Base-by-base conservation (phyloP, 1,284 basidiomycete genomes). In the Mycocalia duriaeana region DNA sequence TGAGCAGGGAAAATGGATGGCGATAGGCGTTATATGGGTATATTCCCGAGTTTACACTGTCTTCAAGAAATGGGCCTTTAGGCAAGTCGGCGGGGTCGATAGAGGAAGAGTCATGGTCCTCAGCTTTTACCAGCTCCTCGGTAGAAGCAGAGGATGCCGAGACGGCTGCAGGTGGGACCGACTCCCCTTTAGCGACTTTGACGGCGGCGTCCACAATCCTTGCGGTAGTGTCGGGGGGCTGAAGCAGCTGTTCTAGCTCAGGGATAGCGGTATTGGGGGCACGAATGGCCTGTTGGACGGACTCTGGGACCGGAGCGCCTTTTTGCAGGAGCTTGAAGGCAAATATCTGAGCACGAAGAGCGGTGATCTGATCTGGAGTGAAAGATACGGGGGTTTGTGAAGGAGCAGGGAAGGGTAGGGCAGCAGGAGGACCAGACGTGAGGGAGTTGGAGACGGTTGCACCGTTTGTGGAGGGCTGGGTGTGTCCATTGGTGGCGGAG, bases 11-110 rank as follows among this genome's bases (percentile, higher is more conserved):
- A 58, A 91, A 87, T 1, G 95, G 95, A 59, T 94, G 83, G 22
- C 78, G 75, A 65, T 86, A 96, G n/a, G 94, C 86, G 65, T 97
- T 98, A 76, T 95, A 97, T 0, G 95, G 95, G 61, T 96, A 95
- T 49, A 97, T 85, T 44, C 83, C 77, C 3, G 91, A 93, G 51
- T 79, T 76, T 40, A 80, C 71, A 61, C 95, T 84, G 62, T 92
- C 86, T 55, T 94, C 91, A 38, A 91, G 73, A 61, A 82, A 84
- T 2, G 81, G 77, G 0, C 79, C 82, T 54, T 83, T 83, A 22
- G 85, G 80, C 49, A 83, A 62, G 53, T 85, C 79, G 2, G 69
- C 62, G 9, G 72, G 63, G 50, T 77, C 70, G 8, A 75, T 62
- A 16, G 67, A 56, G 3, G 65, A 55, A 16, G 64, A 40, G 3